Evolutionary conservation across 1,284 basidiomycete species (phyloP).

Genomic region (Moesziomyces globuligerus): DNA sequence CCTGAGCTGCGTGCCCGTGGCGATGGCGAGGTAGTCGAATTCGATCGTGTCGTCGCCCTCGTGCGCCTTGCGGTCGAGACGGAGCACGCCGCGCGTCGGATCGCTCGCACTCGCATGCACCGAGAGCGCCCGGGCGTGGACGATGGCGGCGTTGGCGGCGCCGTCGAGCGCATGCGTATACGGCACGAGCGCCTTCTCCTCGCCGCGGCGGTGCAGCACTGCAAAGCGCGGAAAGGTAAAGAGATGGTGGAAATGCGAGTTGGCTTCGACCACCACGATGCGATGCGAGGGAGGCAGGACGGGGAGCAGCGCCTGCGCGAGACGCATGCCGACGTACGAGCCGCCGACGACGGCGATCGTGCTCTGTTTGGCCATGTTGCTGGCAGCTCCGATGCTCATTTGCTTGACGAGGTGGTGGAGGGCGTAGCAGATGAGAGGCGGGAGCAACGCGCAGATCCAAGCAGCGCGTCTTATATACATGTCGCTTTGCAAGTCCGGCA

Average conservation of each 20-base stretch:
- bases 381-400: slow-evolving; percentile 11
- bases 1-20: slow-evolving; percentile 33
- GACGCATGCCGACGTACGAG: slow-evolving; percentile 40
- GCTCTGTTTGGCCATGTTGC: slow-evolving; percentile 7
- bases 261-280: slow-evolving; percentile 69
- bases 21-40: slow-evolving; percentile 43
- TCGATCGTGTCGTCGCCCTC: slow-evolving; percentile 11
- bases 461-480: slow-evolving; percentile 6
- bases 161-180: slow-evolving; percentile 74
- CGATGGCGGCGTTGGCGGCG: background rate
- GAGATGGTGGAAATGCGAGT: slow-evolving; percentile 69
- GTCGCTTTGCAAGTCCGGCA: background rate
- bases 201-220: slow-evolving; percentile 69
- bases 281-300: slow-evolving; percentile 68
- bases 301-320: slow-evolving; percentile 66
- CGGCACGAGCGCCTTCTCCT: slow-evolving; percentile 72
- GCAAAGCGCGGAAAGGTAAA: slow-evolving; percentile 73
- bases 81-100: slow-evolving; percentile 6
- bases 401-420: background rate
- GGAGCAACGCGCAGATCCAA: background rate
- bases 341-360: slow-evolving; percentile 45
- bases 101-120: slow-evolving; percentile 2
- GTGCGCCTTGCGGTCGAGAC: slow-evolving; percentile 11
- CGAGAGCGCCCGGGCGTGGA: slow-evolving; percentile 32
- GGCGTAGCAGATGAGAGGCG: background rate